Base-by-base conservation (phyloP, 2,329 filamentous ascomycete species). In the Cylindrodendrum hubeiense region DNA sequence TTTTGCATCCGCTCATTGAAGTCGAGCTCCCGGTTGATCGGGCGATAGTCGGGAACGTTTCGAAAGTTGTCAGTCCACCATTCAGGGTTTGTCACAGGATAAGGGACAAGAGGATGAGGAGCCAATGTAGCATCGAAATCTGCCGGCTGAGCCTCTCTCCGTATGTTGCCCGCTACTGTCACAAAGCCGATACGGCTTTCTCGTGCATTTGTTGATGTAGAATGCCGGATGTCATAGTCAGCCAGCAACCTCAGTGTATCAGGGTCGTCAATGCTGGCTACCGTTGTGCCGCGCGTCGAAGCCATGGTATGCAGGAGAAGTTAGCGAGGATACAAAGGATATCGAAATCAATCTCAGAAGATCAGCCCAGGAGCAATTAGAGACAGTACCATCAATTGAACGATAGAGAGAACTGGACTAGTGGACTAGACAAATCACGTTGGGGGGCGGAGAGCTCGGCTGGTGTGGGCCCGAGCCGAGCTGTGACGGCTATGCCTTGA, bases 1-100 rank as follows among this genome's bases (percentile, higher is more conserved):
- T 46, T 46, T 28, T 56, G 53, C 1, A 12, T 39, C 15, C 53
- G n/a, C 17, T 56, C 26, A 3, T 46, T 24, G 10, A 24, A 10
- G 21, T 56, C 53, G 5, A 56, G 26, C 10, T 56, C 26, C 12
- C 39, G 39, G 13, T 56, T 56, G 4, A 56, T 33, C 10, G 53
- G 53, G 17, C 53, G 53, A 12, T 56, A 56, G 15, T 56, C 53
- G 21, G 53, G 53, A 1, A 46, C 30, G 7, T 21, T 56, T 34
- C 53, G n/a, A 24, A 33, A 33, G 3, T 24, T 22, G 17, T 22
- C 24, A 21, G 53, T 19, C 53, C 53, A 56, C 26, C 53, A 33
- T 1, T 56, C 26, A 7, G 53, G 53, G 13, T 56, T 56, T 33
- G 53, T 4, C 4, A 56, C 53, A 4, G 41, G 53, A 10, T 46